These are phyloP conservation scores for Hypomontagnella submonticulosa DNA, from an alignment of 495 filamentous ascomycete genomes.

Conservation along the genomic window DNA sequence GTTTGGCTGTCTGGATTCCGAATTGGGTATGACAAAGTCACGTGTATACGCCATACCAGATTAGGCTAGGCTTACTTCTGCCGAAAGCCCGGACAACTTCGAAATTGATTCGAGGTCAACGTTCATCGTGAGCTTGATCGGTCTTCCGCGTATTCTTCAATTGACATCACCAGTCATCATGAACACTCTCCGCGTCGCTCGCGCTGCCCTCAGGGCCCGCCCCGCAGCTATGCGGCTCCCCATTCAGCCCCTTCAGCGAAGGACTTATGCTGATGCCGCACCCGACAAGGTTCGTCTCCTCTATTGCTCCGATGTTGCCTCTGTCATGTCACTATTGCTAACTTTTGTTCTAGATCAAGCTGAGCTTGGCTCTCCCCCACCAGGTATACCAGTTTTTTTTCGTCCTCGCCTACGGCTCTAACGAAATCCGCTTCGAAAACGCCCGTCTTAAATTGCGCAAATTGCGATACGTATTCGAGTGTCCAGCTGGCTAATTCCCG, in stretches of 20 bases:
- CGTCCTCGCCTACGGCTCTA: neutral
- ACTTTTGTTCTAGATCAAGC: slow-evolving; percentile 80
- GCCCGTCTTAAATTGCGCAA: slow-evolving; percentile 17
- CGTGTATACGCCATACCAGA: slow-evolving; percentile 29
- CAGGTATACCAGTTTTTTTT: slow-evolving; percentile 75
- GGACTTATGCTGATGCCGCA: slow-evolving; percentile 94
- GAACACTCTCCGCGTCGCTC: slow-evolving; percentile 91
- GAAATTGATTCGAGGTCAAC: slow-evolving; percentile 53
- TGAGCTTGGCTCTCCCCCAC: slow-evolving; percentile 96
- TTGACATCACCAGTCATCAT: slow-evolving; percentile 71
- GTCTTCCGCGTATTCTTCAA: slow-evolving; percentile 50
- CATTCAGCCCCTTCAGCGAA: slow-evolving; percentile 79
- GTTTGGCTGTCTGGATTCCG: slow-evolving; percentile 1
- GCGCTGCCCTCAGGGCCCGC: slow-evolving; percentile 83
- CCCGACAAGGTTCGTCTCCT: slow-evolving; percentile 70
- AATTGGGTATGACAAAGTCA: slow-evolving; percentile 20
- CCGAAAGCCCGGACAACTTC: slow-evolving; percentile 55
- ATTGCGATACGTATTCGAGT: slow-evolving; percentile 10
- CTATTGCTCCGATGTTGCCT: slow-evolving; percentile 2
- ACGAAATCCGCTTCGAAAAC: neutral
- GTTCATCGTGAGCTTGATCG: slow-evolving; percentile 48
- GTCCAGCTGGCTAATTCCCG: slow-evolving; percentile 56
- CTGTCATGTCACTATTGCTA: slow-evolving; percentile 15
- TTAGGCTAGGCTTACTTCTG: slow-evolving; percentile 40
- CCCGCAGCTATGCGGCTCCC: slow-evolving; percentile 74